A percentile compares a stretch with the other conserved stretches of the same genome.
phyloP scores from a whole-genome alignment of 306 rosid species.

The Pyrus communis region DNA sequence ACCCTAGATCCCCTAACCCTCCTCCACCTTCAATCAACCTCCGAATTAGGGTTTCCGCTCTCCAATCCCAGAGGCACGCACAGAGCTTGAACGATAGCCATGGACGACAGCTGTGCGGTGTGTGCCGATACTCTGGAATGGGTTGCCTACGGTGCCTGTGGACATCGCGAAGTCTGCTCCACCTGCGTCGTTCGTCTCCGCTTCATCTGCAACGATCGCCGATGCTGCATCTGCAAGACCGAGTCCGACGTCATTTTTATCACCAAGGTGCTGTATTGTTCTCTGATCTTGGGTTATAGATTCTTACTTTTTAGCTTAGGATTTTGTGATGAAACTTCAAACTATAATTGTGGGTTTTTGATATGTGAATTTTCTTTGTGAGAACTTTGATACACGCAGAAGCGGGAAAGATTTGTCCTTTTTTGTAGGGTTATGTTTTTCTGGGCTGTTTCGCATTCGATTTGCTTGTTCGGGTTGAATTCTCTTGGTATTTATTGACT shows the following conservation, averaged over 20 bases:
- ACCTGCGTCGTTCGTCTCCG: constrained; percentile 96
- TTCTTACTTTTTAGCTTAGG: too few relatives aligned
- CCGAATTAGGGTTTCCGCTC: background rate
- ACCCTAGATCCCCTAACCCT: background rate
- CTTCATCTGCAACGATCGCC: constrained; percentile 78
- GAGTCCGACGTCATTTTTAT: constrained; percentile 55
- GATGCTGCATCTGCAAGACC: constrained; percentile 89
- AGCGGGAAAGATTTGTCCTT: background rate
- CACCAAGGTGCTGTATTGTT: constrained; percentile 50
- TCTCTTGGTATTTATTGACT: background rate
- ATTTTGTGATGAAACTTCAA: background rate
- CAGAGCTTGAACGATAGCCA: constrained; percentile 5
- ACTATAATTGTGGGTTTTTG: background rate
- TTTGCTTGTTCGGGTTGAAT: background rate
- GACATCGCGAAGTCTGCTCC: constrained; percentile 91
- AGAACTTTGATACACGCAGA: background rate
- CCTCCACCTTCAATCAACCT: background rate
- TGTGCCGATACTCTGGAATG: constrained; percentile 90
- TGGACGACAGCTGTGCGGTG: constrained; percentile 97
- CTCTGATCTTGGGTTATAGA: background rate
- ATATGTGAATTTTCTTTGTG: background rate
- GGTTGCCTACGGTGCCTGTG: constrained; percentile 93
- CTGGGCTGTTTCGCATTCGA: background rate
- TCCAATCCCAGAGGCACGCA: background rate
- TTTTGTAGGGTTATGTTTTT: background rate